These are phyloP conservation scores for Straminergon stramineum DNA, from an alignment of 225 moss, liverwort and hornwort genomes.

Conservation along the genomic window DNA sequence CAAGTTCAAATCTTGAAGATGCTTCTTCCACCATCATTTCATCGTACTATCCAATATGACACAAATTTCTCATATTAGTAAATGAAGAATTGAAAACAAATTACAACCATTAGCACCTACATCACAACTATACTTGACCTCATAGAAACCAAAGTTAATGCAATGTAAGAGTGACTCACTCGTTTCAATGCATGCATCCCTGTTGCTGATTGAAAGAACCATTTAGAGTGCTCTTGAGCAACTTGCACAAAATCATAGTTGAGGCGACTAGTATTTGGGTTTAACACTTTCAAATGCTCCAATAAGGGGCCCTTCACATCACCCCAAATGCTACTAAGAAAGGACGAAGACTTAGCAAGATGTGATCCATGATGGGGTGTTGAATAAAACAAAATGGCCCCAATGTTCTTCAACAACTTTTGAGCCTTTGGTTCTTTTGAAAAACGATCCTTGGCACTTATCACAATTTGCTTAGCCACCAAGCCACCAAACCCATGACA, in stretches of 20 bases:
- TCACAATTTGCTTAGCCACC: background rate
- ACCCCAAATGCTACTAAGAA: background rate
- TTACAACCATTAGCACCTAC: background rate
- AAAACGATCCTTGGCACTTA: background rate
- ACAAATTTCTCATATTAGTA: background rate
- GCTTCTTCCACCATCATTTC: background rate
- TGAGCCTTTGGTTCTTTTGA: background rate
- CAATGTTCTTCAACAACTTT: background rate
- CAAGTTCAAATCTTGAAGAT: background rate
- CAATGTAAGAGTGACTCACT: background rate
- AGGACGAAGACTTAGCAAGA: fast-evolving
- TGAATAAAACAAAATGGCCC: background rate
- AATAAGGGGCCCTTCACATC: background rate
- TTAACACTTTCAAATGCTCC: background rate
- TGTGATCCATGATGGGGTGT: background rate
- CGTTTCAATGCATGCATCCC: fast-evolving
- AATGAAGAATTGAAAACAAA: background rate
- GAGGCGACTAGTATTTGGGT: background rate
- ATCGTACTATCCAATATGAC: background rate
- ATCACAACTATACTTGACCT: fast-evolving
- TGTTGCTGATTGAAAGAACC: background rate
- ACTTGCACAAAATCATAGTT: background rate
- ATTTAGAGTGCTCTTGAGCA: fast-evolving
- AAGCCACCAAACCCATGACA: background rate
- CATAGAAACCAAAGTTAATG: background rate